A percentile compares a stretch with the other conserved stretches of the same genome.
Evolutionary conservation across 148 eudicot species (phyloP).

Genomic region (Diospyros lotus): DNA sequence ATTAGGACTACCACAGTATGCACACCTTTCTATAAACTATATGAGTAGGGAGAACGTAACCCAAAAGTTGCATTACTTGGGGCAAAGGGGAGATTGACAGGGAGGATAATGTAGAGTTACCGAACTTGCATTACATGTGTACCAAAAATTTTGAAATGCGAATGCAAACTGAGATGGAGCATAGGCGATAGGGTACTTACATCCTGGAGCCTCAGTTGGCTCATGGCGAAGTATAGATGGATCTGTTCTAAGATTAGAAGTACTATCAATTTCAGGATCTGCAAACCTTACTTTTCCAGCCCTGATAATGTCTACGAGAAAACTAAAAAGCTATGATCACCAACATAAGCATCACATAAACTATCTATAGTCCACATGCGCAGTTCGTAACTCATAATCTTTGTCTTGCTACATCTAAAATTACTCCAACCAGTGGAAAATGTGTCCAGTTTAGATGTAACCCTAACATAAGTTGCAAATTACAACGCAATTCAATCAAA

Average conservation of each 20-base stretch:
- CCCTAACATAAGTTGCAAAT: not conserved
- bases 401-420: not conserved
- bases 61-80: not conserved
- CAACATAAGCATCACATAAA: not conserved
- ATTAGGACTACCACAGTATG: not conserved
- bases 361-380: not conserved
- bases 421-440: not conserved
- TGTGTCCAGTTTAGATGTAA: not conserved
- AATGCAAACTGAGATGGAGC: not conserved
- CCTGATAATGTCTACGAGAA: slow-evolving; percentile 25
- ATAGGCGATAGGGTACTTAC: slow-evolving; percentile 15
- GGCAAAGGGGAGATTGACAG: not conserved
- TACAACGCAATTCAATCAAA: not conserved
- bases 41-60: not conserved
- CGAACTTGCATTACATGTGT: too few relatives aligned
- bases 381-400: too few relatives aligned
- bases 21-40: not conserved
- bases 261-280: slow-evolving; percentile 24
- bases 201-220: slow-evolving; percentile 21
- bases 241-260: slow-evolving; percentile 9
- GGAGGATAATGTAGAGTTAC: too few relatives aligned
- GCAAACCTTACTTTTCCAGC: slow-evolving; percentile 39
- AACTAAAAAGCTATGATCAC: not conserved
- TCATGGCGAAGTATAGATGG: slow-evolving; percentile 19
- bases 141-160: too few relatives aligned